Evolutionary conservation across 2,329 filamentous ascomycete species (phyloP), one percentile per base, ranked within the genome.

Genomic region (Claviceps pazoutovae): DNA sequence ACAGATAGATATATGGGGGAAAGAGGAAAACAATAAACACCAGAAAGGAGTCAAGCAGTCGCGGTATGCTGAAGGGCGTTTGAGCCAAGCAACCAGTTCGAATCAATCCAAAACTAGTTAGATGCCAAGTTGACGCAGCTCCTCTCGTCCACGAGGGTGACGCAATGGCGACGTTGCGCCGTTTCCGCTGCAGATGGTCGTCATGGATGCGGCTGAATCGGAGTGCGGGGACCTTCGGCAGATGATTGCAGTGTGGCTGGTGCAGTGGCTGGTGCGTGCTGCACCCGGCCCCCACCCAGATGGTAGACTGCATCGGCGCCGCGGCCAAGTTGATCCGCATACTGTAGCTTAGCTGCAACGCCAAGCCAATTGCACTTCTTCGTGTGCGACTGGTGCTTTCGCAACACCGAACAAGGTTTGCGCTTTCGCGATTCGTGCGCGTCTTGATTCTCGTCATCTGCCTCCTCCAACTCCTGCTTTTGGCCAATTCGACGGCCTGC

Each of bases 151-250:
- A 41, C 43, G 51, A 46, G 46, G 26, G 55, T 56, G 56, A 57
- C 55, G 56, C 56, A 57, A 57, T 55, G 37, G 14, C 42, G 39
- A 47, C 48, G 39, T 23, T 37, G 45, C 17, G 34, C 39, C 37
- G 39, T 44, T 16, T 19, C 5, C 8, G 41, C 41, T 43, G 41
- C 41, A 23, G 41, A 23, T 39, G 37, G n/a, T 43, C 17, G 41
- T 43, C 41, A 43, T 43, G 19, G 38, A 41, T n/a, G 38, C 38
- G 13, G n/a, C 14, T 16, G 16, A 41, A 17, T 17, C 6, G 38
- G 38, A 41, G 16, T 41, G 38, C 6, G 9, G 16, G 38, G n/a
- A n/a, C 38, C 38, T 14, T 39, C 5, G 7, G 26, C 23, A 8
- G 30, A 34, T 34, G 30, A 34, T 34, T 34, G 30, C 30, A 11